A percentile compares a stretch with the other conserved stretches of the same genome.
Conservation (phyloP, 352 stramenopile species). For the Saprolegnia parasitica region DNA sequence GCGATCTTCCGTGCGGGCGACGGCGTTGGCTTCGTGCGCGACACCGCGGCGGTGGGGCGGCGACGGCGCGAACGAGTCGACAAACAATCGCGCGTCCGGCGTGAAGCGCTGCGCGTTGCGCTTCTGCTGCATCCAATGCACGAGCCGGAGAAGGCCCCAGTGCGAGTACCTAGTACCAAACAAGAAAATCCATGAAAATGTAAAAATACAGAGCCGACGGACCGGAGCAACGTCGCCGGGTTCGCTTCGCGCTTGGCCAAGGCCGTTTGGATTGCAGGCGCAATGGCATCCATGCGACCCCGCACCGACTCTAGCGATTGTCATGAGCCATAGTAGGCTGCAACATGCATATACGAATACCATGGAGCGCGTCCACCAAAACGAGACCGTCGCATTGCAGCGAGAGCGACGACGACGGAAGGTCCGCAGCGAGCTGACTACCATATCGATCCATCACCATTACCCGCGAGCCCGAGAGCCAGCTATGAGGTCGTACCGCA, state of each 20-base stretch:
- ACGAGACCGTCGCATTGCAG: slow-evolving; percentile 55
- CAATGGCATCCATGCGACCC: slow-evolving; percentile 53
- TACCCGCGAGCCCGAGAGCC: slow-evolving; percentile 40
- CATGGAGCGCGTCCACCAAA: slow-evolving; percentile 64
- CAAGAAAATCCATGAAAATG: background rate
- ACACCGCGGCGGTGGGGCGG: slow-evolving; percentile 56
- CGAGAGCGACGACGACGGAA: background rate
- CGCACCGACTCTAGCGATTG: slow-evolving; percentile 48
- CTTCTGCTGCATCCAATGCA: slow-evolving; percentile 56
- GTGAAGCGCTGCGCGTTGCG: slow-evolving; percentile 58
- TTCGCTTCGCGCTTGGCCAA: slow-evolving; percentile 61
- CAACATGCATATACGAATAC: slow-evolving; percentile 30
- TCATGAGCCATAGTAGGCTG: too few relatives aligned
- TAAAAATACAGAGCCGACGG: slow-evolving; percentile 13
- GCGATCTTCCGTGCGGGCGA: slow-evolving; percentile 54
- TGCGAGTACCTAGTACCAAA: slow-evolving; percentile 29
- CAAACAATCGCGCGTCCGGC: slow-evolving; percentile 44
- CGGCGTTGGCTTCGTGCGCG: slow-evolving; percentile 48
- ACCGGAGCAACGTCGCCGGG: slow-evolving; percentile 46
- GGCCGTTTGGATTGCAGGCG: slow-evolving; percentile 47
- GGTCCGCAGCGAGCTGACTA: background rate
- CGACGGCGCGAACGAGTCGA: slow-evolving; percentile 60
- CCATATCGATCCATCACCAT: slow-evolving; percentile 14
- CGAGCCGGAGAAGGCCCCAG: slow-evolving; percentile 61
- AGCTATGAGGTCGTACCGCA: slow-evolving; percentile 38